Conservation (phyloP, 2,329 filamentous ascomycete genomes). For the Helotiales sp. region DNA sequence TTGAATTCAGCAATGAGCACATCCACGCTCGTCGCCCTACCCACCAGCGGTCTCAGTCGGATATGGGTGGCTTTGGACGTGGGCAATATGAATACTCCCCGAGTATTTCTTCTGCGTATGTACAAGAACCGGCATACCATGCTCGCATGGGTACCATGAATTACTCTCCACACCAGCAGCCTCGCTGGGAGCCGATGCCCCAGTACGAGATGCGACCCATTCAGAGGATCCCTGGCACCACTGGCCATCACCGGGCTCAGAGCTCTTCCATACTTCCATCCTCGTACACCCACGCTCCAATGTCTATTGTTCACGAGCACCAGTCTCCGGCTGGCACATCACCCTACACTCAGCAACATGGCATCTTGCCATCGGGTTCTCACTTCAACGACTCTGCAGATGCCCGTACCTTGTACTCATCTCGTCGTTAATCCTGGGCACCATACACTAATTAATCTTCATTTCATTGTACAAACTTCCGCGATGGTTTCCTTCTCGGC, state of each 20-base stretch:
- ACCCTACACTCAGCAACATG: background rate
- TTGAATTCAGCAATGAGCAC: slow-evolving; percentile 21
- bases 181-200: background rate
- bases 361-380: background rate
- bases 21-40: slow-evolving; percentile 13
- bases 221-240: background rate
- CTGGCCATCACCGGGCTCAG: slow-evolving; percentile 1
- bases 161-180: background rate
- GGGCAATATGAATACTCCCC: slow-evolving; percentile 11
- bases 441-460: background rate
- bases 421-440: background rate
- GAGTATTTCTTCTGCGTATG: slow-evolving; percentile 5
- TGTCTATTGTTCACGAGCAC: background rate
- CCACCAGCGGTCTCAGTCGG: slow-evolving; percentile 34
- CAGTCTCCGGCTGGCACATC: background rate
- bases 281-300: background rate
- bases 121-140: background rate
- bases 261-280: background rate
- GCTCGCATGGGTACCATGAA: no score
- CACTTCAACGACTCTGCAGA: background rate
- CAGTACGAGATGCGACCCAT: background rate
- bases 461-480: background rate
- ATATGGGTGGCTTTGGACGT: slow-evolving; percentile 23
- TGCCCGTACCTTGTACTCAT: background rate
- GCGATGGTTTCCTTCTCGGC: background rate